phyloP scores from a whole-genome alignment of 2,329 filamentous ascomycete genomes.

The Samsoniella hepiali region DNA sequence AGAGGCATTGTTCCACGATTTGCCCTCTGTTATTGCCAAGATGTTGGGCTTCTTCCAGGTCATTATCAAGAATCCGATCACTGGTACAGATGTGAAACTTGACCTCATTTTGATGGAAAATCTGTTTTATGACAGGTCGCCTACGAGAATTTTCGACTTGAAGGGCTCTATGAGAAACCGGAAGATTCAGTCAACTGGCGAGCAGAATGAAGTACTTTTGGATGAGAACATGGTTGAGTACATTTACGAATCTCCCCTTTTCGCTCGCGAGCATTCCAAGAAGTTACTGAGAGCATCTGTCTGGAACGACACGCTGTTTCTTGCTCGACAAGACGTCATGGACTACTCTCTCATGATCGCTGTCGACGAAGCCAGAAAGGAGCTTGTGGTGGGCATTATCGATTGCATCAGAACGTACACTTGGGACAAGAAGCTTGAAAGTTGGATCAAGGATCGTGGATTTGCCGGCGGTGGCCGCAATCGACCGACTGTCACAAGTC shows the following conservation, averaged over 20 bases:
- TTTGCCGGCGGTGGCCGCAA: conserved; percentile 74
- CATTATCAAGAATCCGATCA: conserved; percentile 90
- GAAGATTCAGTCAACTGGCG: conserved; percentile 92
- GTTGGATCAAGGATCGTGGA: conserved; percentile 97
- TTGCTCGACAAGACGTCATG: conserved; percentile 96
- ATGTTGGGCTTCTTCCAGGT: conserved; percentile 99
- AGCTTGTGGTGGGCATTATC: conserved; percentile 95
- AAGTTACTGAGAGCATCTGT: conserved; percentile 87
- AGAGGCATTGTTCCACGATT: conserved; percentile 88
- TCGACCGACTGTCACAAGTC: conserved; percentile 91
- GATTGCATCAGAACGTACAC: conserved; percentile 98
- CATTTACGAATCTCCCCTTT: conserved; percentile 94
- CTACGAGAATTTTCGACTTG: conserved; percentile 88
- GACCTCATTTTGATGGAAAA: conserved; percentile 97
- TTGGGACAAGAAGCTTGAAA: conserved; percentile 99
- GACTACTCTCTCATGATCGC: conserved; percentile 99
- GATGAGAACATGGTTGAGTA: conserved; percentile 99
- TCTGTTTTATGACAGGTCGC: conserved; percentile 89
- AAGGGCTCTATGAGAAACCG: conserved; percentile 99
- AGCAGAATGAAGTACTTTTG: conserved; percentile 91
- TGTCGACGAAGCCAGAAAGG: conserved; percentile 83
- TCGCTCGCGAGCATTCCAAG: conserved; percentile 93
- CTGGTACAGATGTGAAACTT: conserved; percentile 89
- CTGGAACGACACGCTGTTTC: conserved; percentile 95
- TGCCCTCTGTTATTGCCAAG: conserved; percentile 96